Conservation (phyloP, 164 flowering plant species). For the Umbellularia californica region DNA sequence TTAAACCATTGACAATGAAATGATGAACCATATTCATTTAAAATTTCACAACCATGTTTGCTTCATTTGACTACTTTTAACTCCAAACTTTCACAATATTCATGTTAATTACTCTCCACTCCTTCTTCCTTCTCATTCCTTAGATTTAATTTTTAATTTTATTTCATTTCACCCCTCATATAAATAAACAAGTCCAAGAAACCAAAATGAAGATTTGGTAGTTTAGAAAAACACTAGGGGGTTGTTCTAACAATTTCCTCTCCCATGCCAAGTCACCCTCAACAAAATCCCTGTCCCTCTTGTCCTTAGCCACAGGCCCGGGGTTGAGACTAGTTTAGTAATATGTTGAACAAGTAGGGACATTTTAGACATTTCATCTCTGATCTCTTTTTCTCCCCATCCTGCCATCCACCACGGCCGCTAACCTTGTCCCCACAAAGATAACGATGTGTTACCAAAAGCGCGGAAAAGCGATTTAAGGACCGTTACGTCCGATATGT, state of each 20-base stretch:
- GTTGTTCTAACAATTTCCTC: too few species aligned
- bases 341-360: not conserved
- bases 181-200: too few species aligned
- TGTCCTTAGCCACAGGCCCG: not conserved
- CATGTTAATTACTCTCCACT: too few species aligned
- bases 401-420: constrained; percentile 7
- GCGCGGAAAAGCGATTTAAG: constrained; percentile 3
- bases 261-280: not conserved
- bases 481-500: not conserved
- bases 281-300: not conserved
- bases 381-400: not conserved
- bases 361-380: not conserved
- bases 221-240: too few species aligned
- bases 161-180: too few species aligned
- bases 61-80: too few species aligned
- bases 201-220: too few species aligned
- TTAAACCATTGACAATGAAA: too few species aligned
- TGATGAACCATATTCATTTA: too few species aligned
- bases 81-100: too few species aligned
- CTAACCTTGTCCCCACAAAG: constrained; percentile 11
- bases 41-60: too few species aligned
- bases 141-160: too few species aligned
- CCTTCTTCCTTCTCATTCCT: fast-evolving
- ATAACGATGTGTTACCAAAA: constrained; percentile 14
- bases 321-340: not conserved